phyloP scores from a whole-genome alignment of 768 basidiomycete genomes.

The Boletus sensibilis region DNA sequence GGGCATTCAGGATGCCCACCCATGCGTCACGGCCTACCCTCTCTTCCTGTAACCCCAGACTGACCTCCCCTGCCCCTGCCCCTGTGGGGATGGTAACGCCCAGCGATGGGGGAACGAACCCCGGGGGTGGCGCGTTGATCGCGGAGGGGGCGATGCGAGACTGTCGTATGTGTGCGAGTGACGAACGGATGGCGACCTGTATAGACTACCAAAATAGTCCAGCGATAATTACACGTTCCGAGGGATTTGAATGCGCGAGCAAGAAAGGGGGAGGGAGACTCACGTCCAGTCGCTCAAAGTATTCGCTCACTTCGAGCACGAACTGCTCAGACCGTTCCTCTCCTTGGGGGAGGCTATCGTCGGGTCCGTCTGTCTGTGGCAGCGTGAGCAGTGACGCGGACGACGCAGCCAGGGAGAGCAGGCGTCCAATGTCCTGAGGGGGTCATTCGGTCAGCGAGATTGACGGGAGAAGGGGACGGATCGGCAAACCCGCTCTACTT shows the following conservation, averaged over 20 bases:
- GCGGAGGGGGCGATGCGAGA: constrained; percentile 85
- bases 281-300: constrained; percentile 81
- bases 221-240: neutral
- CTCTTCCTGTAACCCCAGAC: constrained; percentile 74
- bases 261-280: constrained; percentile 24
- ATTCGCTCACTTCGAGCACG: constrained; percentile 80
- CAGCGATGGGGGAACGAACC: constrained; percentile 74
- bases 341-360: constrained; percentile 70
- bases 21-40: constrained; percentile 75
- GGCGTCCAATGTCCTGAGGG: constrained; percentile 68
- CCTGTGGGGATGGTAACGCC: constrained; percentile 66
- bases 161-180: constrained; percentile 76
- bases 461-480: neutral
- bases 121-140: constrained; percentile 74
- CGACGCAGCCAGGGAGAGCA: constrained; percentile 73
- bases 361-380: constrained; percentile 75
- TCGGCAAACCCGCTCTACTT: constrained; percentile 68
- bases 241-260: neutral
- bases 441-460: neutral
- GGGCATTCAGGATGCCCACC: constrained; percentile 68
- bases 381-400: constrained; percentile 77
- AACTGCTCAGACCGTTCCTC: constrained; percentile 85
- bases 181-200: constrained; percentile 72
- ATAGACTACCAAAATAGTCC: constrained; percentile 50
- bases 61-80: constrained; percentile 30